Evolutionary conservation across 148 eudicot genomes (phyloP).

Genomic region (Persicaria tinctoria): DNA sequence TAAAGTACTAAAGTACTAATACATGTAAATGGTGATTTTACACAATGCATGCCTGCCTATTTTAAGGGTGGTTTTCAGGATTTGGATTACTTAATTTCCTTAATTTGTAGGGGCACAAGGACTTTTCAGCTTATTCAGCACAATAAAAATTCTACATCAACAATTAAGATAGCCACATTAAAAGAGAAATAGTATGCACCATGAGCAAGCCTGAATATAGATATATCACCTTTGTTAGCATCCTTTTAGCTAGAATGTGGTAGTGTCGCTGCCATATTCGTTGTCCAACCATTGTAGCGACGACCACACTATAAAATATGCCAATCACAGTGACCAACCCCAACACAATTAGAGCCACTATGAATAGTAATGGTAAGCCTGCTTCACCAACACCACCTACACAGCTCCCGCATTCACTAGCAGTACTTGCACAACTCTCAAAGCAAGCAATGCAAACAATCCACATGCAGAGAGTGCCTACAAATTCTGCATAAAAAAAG

Average conservation of each 20-base stretch:
- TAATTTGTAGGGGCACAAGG: not conserved
- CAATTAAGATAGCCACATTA: too few species aligned
- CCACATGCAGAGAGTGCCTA: conserved; percentile 91
- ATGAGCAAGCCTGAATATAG: not conserved
- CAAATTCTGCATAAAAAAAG: conserved; percentile 35
- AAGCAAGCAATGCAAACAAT: conserved; percentile 82
- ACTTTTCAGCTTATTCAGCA: not conserved
- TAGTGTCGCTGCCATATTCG: conserved; percentile 97
- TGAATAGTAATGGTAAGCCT: conserved; percentile 64
- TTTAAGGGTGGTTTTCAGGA: too few species aligned
- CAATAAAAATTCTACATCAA: not conserved
- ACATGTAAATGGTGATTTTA: too few species aligned
- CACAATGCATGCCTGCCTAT: too few species aligned
- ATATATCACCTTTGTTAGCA: conserved; percentile 81
- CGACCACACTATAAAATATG: conserved; percentile 87
- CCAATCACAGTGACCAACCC: conserved; percentile 90
- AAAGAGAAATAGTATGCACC: not conserved
- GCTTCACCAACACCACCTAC: conserved; percentile 97
- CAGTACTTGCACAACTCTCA: conserved; percentile 67
- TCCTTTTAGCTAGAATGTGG: conserved; percentile 94
- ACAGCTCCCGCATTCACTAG: conserved; percentile 88
- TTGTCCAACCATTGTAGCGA: conserved; percentile 98
- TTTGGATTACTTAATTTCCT: too few species aligned
- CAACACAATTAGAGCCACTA: conserved; percentile 70
- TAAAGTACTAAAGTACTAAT: too few species aligned